These are phyloP conservation scores for Debaryomyces castellii DNA, from an alignment of 805 yeast genomes.

Conservation along the genomic window DNA sequence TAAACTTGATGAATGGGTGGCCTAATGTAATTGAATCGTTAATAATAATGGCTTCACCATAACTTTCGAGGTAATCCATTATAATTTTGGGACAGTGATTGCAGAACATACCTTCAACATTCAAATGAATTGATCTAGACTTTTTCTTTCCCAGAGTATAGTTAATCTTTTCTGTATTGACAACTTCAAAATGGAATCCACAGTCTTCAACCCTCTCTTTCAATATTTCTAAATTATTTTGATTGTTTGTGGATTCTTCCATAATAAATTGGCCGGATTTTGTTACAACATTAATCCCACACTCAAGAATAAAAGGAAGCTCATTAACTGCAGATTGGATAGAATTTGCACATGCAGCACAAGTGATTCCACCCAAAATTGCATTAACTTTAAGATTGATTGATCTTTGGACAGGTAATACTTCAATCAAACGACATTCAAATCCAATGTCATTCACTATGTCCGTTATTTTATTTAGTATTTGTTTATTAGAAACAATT, in stretches of 20 bases:
- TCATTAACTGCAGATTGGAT: conserved; percentile 47
- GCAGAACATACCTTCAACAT: conserved; percentile 68
- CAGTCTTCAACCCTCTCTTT: conserved; percentile 58
- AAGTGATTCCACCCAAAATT: conserved; percentile 70
- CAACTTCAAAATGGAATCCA: conserved; percentile 60
- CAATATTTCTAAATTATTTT: conserved; percentile 35
- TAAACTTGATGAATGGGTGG: conserved; percentile 60
- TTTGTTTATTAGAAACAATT: conserved; percentile 51
- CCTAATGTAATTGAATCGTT: conserved; percentile 55
- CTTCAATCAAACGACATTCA: conserved; percentile 53
- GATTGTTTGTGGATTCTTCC: conserved; percentile 34
- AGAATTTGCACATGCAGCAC: conserved; percentile 67
- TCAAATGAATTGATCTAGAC: conserved; percentile 57
- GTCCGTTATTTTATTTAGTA: conserved; percentile 31
- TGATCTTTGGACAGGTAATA: conserved; percentile 55
- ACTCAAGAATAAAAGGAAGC: conserved; percentile 52
- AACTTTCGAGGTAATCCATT: conserved; percentile 45
- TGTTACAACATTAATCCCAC: conserved; percentile 56
- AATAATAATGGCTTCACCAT: conserved; percentile 57
- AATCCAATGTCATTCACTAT: conserved; percentile 33
- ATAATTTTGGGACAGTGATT: conserved; percentile 64
- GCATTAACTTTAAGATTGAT: conserved; percentile 54
- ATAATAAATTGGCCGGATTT: conserved; percentile 64
- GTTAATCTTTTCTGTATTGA: conserved; percentile 44
- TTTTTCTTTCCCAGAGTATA: conserved; percentile 47